These are phyloP conservation scores for Chlorella sorokiniana DNA, from an alignment of 139 green algal genomes.

Conservation along the genomic window DNA sequence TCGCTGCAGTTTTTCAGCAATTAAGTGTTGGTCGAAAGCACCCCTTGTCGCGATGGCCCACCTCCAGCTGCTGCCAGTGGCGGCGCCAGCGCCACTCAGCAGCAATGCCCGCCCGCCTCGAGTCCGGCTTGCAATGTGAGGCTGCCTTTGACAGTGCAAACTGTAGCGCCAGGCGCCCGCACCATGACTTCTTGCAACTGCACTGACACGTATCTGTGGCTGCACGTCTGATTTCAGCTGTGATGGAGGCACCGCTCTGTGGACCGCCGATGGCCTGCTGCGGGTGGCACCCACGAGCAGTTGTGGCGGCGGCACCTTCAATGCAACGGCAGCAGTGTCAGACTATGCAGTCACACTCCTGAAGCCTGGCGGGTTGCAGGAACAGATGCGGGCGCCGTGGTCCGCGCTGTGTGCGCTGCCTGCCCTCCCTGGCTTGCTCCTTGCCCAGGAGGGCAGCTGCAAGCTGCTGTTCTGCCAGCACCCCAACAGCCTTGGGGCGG, in stretches of 20 bases:
- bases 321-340: neutral
- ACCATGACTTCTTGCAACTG: neutral
- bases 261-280: slow-evolving; percentile 9
- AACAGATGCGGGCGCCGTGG: neutral
- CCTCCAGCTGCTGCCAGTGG: neutral
- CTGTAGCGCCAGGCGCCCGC: neutral
- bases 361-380: neutral
- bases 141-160: neutral
- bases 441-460: slow-evolving; percentile 12
- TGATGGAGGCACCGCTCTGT: neutral
- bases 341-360: neutral
- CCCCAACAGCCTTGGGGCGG: neutral
- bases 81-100: neutral
- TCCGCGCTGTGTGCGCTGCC: neutral
- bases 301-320: no score
- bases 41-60: neutral
- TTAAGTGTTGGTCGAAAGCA: no score
- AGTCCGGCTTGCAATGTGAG: neutral
- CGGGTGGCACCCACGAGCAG: neutral
- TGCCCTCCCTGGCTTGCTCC: neutral
- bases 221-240: neutral
- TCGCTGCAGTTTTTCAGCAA: neutral
- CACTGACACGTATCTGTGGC: neutral
- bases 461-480: slow-evolving; percentile 26
- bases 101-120: neutral